A percentile compares a stretch with the other conserved stretches of the same genome.
Conservation (phyloP, 345 rosid genomes). For the Citrus unshiu region DNA sequence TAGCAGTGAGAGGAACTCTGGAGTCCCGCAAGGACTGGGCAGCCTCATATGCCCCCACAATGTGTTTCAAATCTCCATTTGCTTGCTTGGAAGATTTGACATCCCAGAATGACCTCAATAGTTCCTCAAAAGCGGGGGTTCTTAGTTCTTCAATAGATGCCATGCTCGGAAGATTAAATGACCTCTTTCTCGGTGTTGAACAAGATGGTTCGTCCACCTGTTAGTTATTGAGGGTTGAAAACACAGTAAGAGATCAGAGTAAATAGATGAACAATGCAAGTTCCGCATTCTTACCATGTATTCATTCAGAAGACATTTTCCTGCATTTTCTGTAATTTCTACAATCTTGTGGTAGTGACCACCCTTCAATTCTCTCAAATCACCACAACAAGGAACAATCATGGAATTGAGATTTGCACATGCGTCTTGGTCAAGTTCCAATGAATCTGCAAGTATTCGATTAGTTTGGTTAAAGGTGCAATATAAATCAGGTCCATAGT, state of each 20-base stretch:
- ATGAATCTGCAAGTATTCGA: constrained; percentile 52
- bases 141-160: constrained; percentile 84
- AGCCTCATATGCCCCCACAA: constrained; percentile 45
- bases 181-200: constrained; percentile 84
- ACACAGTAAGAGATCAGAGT: neutral
- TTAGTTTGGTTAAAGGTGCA: constrained; percentile 1
- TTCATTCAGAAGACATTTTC: constrained; percentile 86
- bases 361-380: constrained; percentile 75
- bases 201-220: constrained; percentile 95
- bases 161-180: constrained; percentile 64
- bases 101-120: constrained; percentile 72
- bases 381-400: constrained; percentile 75
- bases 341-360: constrained; percentile 78
- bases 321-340: constrained; percentile 81
- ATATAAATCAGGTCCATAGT: neutral
- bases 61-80: constrained; percentile 72
- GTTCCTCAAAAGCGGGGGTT: constrained; percentile 82
- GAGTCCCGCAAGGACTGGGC: constrained; percentile 74
- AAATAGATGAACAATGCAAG: neutral
- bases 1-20: constrained; percentile 82
- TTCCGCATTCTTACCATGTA: constrained; percentile 50
- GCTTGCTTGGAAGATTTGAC: constrained; percentile 52
- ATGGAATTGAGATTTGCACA: constrained; percentile 77
- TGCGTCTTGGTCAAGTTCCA: constrained; percentile 88
- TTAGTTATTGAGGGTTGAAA: neutral